Evolutionary conservation across 2,329 filamentous ascomycete genomes (phyloP).

Genomic region (Venturia carpophila): DNA sequence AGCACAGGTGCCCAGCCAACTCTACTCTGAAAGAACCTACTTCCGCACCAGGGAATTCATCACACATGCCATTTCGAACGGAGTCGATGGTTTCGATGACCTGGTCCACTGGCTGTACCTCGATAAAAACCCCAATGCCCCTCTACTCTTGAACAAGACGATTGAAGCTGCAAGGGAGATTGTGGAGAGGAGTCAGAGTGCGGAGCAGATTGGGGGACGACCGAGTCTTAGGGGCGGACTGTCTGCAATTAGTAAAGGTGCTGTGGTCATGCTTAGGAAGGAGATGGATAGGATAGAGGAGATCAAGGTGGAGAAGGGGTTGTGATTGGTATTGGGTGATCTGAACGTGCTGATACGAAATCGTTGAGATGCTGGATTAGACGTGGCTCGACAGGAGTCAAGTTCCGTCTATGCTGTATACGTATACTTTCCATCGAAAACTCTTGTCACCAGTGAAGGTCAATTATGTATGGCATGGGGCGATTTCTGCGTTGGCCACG

Average conservation of each 20-base stretch:
- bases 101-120: constrained; percentile 49
- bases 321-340: background rate
- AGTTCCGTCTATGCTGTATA: too few relatives aligned
- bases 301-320: constrained; percentile 3
- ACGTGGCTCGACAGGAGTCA: too few relatives aligned
- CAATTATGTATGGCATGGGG: too few relatives aligned
- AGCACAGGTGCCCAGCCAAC: constrained; percentile 38
- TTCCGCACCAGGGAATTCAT: constrained; percentile 47
- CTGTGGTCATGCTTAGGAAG: constrained; percentile 36
- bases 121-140: constrained; percentile 27
- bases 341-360: too few relatives aligned
- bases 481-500: too few relatives aligned
- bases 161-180: constrained; percentile 37
- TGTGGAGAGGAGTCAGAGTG: constrained; percentile 31
- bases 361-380: too few relatives aligned
- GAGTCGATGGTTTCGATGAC: constrained; percentile 40
- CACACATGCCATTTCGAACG: constrained; percentile 37
- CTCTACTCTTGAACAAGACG: constrained; percentile 37
- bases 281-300: constrained; percentile 33
- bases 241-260: constrained; percentile 41
- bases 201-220: constrained; percentile 24
- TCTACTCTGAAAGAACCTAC: constrained; percentile 49
- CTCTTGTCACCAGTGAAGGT: too few relatives aligned
- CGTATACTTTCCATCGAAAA: too few relatives aligned
- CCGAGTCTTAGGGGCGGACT: constrained; percentile 34